These are phyloP conservation scores for Termitomyces sp. DNA, from an alignment of 768 basidiomycete genomes.

Conservation along the genomic window DNA sequence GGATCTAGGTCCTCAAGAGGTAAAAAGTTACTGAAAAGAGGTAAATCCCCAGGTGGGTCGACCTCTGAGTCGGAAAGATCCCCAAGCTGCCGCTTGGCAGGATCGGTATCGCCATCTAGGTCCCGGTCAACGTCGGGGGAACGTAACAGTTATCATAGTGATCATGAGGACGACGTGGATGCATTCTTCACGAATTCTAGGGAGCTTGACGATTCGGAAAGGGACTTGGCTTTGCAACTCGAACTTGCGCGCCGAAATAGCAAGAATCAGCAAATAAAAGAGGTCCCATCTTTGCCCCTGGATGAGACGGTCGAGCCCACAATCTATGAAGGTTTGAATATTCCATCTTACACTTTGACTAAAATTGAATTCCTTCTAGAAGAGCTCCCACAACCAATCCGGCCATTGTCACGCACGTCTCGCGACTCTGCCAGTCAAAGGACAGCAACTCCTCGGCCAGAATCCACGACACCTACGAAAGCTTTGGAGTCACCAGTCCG, in stretches of 20 bases:
- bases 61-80: constrained; percentile 46
- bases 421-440: constrained; percentile 36
- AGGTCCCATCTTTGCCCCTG: constrained; percentile 32
- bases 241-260: constrained; percentile 86
- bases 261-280: constrained; percentile 61
- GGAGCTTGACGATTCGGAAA: constrained; percentile 63
- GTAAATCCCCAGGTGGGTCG: constrained; percentile 39
- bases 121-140: constrained; percentile 46
- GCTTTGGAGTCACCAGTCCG: constrained; percentile 29
- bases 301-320: constrained; percentile 56
- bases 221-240: constrained; percentile 71
- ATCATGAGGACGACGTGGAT: constrained; percentile 44
- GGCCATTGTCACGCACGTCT: constrained; percentile 55
- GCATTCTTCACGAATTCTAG: constrained; percentile 32
- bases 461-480: constrained; percentile 38
- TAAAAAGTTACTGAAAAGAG: constrained; percentile 39
- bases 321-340: constrained; percentile 70
- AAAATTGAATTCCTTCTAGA: constrained; percentile 35
- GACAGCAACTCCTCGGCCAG: constrained; percentile 45
- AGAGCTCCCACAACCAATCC: constrained; percentile 51
- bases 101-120: constrained; percentile 26
- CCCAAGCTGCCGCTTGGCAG: constrained; percentile 29
- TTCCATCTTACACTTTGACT: constrained; percentile 1
- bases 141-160: constrained; percentile 34
- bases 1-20: constrained; percentile 44